A percentile compares a stretch with the other conserved stretches of the same genome.
phyloP scores from a whole-genome alignment of 805 yeast species.

The Monosporozyma aquatica region DNA sequence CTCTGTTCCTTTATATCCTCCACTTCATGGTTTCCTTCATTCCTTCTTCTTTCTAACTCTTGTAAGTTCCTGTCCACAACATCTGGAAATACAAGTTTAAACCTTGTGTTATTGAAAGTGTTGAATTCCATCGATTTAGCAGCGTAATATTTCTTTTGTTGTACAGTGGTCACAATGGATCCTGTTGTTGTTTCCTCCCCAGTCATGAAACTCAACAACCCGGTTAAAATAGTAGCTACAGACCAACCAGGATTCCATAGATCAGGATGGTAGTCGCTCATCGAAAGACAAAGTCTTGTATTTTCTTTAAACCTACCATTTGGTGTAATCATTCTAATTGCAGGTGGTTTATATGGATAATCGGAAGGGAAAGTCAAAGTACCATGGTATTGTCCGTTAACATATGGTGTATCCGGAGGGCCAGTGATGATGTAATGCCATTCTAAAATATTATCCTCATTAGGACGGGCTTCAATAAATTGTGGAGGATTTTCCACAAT shows the following conservation, averaged over 20 bases:
- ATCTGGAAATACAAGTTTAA: conserved; percentile 63
- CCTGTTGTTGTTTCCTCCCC: conserved; percentile 82
- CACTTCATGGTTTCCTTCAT: conserved; percentile 7
- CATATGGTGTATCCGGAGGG: conserved; percentile 83
- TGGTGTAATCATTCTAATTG: conserved; percentile 83
- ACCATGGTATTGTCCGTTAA: conserved; percentile 84
- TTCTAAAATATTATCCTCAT: conserved; percentile 77
- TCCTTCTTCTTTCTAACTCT: conserved; percentile 19
- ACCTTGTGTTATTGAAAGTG: conserved; percentile 44
- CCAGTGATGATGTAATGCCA: conserved; percentile 94
- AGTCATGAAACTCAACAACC: conserved; percentile 86
- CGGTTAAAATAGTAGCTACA: conserved; percentile 79
- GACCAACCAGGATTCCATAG: conserved; percentile 97
- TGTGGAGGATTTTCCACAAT: conserved; percentile 79
- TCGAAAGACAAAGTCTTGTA: conserved; percentile 76
- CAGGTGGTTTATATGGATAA: conserved; percentile 87
- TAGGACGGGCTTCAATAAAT: conserved; percentile 73
- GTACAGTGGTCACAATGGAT: conserved; percentile 56
- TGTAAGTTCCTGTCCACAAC: conserved; percentile 32
- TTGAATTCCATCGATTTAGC: conserved; percentile 53
- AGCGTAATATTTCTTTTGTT: conserved; percentile 49
- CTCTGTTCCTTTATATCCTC: conserved; percentile 5
- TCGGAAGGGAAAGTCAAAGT: conserved; percentile 73
- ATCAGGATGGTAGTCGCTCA: conserved; percentile 92
- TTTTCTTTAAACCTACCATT: conserved; percentile 79